Conservation (phyloP, 192 early-diverging fungal species). For the Borealophlyctis nickersoniae region DNA sequence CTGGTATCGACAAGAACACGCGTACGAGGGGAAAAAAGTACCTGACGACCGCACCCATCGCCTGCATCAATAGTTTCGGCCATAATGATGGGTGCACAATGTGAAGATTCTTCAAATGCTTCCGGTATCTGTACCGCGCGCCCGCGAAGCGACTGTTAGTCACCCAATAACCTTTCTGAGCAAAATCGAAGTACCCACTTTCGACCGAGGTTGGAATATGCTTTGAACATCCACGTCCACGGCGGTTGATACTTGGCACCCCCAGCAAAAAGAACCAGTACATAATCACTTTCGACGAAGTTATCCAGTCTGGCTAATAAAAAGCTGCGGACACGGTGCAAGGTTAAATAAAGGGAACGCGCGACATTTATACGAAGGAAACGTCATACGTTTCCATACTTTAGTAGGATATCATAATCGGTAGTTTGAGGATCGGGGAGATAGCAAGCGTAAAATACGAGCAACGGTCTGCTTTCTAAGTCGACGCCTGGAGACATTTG, state of each 20-base stretch:
- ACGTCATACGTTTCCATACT: constrained; percentile 41
- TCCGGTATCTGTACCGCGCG: constrained; percentile 54
- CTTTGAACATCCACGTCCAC: constrained; percentile 80
- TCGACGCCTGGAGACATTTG: constrained; percentile 67
- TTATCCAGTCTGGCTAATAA: constrained; percentile 50
- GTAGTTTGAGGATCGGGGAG: constrained; percentile 80
- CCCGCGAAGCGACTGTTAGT: background rate
- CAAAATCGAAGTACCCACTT: constrained; percentile 49
- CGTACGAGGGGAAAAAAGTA: constrained; percentile 18
- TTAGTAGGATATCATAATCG: constrained; percentile 81
- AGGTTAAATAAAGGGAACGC: background rate
- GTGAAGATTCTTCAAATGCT: constrained; percentile 89
- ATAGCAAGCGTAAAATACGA: constrained; percentile 79
- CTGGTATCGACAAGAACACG: background rate
- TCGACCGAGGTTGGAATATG: constrained; percentile 76
- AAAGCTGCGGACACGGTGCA: background rate
- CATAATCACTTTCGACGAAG: constrained; percentile 89
- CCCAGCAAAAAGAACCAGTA: constrained; percentile 81
- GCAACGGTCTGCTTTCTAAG: constrained; percentile 75
- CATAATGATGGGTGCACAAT: constrained; percentile 89
- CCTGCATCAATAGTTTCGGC: constrained; percentile 78
- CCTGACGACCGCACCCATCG: constrained; percentile 85
- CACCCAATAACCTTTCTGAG: background rate
- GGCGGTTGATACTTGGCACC: constrained; percentile 74
- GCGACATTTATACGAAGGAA: background rate